Evolutionary conservation across 495 filamentous ascomycete species (phyloP), one percentile per base, ranked within the genome.

Genomic region (Podospora pseudocomata): DNA sequence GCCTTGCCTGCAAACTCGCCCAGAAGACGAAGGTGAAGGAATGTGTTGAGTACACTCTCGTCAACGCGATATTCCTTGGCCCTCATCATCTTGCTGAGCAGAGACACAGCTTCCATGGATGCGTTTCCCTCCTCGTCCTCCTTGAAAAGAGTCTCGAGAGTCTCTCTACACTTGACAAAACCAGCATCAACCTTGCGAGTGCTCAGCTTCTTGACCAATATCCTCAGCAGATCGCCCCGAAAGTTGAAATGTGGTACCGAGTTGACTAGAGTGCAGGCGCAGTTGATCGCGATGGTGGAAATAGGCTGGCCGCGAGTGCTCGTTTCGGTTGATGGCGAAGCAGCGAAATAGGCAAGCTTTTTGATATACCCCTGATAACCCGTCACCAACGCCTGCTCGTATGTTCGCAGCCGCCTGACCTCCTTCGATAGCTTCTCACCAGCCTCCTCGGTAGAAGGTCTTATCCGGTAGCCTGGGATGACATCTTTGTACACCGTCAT

Each of bases 241-340:
- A 95, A 97, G 80, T 99, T 99, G 86, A 99, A 99, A 80, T 99
- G 96, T 13, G 95, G 92, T 5, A 97, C 92, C 1, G 88, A 81
- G 15, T 86, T 81, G 39, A 99, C 80, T 19, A 98, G 84, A 32
- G 82, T 88, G 74, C 92, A 94, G 7, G 90, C 91, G 76, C 96
- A 98, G 19, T 86, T 88, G 63, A 97, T 90, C 2, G 95, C 95
- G 16, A 96, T 82, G 64, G 82, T 89, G 58, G 87, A 83, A 64
- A 95, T 72, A 53, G 79, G 70, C 60, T 79, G 70, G 32, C 74
- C 73, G 61, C 71, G 69, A 68, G 78, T 75, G 65, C 72, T 76
- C 6, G 56, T 44, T 28, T 65, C 72, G 23, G 73, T 68, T 68
- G 81, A 64, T 70, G 78, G 73, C 70, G 81, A 75, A 68, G 87